These are phyloP conservation scores for Clonostachys rosea DNA, from an alignment of 2,329 filamentous ascomycete genomes.

Conservation along the genomic window DNA sequence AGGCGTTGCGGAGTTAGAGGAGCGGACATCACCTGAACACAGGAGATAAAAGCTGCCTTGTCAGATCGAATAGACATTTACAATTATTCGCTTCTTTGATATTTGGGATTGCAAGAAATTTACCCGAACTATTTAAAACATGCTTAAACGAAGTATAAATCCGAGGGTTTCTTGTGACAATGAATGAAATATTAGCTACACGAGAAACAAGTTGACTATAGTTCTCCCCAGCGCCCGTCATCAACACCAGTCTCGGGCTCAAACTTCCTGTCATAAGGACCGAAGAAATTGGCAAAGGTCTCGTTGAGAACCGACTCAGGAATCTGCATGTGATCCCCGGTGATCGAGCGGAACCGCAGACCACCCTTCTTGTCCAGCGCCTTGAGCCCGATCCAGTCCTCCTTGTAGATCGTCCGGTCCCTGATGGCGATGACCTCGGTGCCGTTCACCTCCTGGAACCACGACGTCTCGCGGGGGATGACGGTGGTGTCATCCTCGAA, in stretches of 20 bases:
- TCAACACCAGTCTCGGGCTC: slow-evolving; percentile 13
- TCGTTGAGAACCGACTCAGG: slow-evolving; percentile 59
- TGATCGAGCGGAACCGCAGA: slow-evolving; percentile 67
- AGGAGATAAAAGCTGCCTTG: no score
- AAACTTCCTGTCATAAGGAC: slow-evolving; percentile 38
- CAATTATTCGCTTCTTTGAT: no score
- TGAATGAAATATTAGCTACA: not conserved
- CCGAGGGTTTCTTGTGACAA: not conserved
- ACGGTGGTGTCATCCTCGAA: slow-evolving; percentile 85
- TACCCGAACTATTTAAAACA: no score
- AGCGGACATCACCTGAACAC: no score
- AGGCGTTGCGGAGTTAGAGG: no score
- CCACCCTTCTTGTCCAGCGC: slow-evolving; percentile 73
- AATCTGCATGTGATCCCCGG: slow-evolving; percentile 82
- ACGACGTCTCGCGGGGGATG: slow-evolving; percentile 83
- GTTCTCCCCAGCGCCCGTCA: slow-evolving; percentile 17
- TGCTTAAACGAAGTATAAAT: not conserved
- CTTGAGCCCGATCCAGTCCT: slow-evolving; percentile 91
- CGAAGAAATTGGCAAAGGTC: slow-evolving; percentile 65
- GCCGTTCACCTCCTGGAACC: slow-evolving; percentile 83
- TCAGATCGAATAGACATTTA: no score
- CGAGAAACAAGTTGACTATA: slow-evolving; percentile 15
- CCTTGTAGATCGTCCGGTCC: slow-evolving; percentile 69
- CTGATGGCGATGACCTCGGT: slow-evolving; percentile 64
- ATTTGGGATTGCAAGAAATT: no score